Evolutionary conservation across 1,139 yeast species (phyloP).

Genomic region (Suzukiozyma palmioleophila): DNA sequence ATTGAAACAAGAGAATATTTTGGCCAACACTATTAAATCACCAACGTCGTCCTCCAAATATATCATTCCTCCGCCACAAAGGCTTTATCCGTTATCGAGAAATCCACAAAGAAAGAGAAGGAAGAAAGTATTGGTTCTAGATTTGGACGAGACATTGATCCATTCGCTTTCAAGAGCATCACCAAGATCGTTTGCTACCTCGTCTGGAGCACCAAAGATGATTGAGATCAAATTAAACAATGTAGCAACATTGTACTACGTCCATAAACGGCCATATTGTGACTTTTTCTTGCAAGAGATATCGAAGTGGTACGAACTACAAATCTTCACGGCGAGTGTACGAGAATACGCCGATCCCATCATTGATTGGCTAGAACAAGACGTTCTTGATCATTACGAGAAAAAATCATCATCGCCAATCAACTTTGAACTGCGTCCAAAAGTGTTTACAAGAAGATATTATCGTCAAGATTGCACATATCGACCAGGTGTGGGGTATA

Average conservation of each 20-base stretch:
- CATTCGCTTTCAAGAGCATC: conserved; percentile 77
- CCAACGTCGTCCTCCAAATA: conserved; percentile 51
- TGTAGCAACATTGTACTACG: conserved; percentile 77
- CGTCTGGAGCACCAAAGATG: conserved; percentile 60
- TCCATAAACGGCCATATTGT: conserved; percentile 88
- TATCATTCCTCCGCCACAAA: conserved; percentile 45
- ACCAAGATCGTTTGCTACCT: conserved; percentile 37
- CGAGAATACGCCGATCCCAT: conserved; percentile 97
- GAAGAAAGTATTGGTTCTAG: conserved; percentile 74
- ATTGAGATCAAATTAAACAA: conserved; percentile 76
- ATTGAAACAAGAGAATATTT: conserved; percentile 33
- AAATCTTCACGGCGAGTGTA: conserved; percentile 90
- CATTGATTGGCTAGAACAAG: conserved; percentile 71
- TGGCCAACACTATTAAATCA: conserved; percentile 49
- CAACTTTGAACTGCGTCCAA: conserved; percentile 1
- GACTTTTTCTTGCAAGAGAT: conserved; percentile 78
- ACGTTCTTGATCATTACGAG: conserved; percentile 20
- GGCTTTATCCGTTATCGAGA: conserved; percentile 40
- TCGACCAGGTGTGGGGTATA: conserved; percentile 77
- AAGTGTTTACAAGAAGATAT: conserved; percentile 52
- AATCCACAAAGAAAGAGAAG: conserved; percentile 34
- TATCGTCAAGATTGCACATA: conserved; percentile 80
- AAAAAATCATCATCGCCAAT: conserved; percentile 5
- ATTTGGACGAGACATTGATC: conserved; percentile 88
- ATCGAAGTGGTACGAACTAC: conserved; percentile 82